Conservation (phyloP, 2,329 filamentous ascomycete species). For the Cladosporium velox region DNA sequence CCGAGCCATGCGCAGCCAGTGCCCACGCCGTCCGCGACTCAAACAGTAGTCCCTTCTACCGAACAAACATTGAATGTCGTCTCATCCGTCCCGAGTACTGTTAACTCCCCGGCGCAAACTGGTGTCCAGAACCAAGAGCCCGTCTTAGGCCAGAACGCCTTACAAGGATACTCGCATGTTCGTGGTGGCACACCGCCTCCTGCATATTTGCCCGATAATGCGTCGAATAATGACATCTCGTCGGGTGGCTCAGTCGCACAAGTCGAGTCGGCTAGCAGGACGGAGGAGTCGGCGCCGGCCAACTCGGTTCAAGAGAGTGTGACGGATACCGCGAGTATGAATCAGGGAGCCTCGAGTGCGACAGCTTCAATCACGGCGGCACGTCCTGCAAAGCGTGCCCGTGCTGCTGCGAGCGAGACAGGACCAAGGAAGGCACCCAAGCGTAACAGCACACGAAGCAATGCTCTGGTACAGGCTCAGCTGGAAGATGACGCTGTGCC, state of each 20-base stretch:
- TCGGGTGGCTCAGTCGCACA: not conserved
- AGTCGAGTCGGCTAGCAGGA: not conserved
- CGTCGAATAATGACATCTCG: not conserved
- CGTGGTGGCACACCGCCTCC: not conserved
- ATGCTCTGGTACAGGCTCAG: constrained; percentile 17
- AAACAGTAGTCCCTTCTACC: not conserved
- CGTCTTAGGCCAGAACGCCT: not conserved
- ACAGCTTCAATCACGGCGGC: not conserved
- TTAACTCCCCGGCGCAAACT: not conserved
- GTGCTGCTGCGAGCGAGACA: not conserved
- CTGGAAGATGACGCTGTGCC: constrained; percentile 3
- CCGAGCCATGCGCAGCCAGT: not conserved
- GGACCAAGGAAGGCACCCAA: constrained; percentile 15
- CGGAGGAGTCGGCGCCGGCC: not conserved
- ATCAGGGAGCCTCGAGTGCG: not conserved
- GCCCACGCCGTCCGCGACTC: not conserved
- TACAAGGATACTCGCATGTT: not conserved
- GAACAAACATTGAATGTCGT: not conserved
- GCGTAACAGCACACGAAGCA: constrained; percentile 22
- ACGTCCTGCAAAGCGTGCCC: constrained; percentile 6
- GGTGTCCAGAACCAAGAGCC: not conserved
- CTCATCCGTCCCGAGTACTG: not conserved
- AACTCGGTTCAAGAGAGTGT: not conserved
- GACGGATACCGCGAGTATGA: not conserved
- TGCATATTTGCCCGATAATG: not conserved